Evolutionary conservation across 306 rosid genomes (phyloP), one percentile per base, ranked within the genome.

Genomic region (Phaseolus lunatus): DNA sequence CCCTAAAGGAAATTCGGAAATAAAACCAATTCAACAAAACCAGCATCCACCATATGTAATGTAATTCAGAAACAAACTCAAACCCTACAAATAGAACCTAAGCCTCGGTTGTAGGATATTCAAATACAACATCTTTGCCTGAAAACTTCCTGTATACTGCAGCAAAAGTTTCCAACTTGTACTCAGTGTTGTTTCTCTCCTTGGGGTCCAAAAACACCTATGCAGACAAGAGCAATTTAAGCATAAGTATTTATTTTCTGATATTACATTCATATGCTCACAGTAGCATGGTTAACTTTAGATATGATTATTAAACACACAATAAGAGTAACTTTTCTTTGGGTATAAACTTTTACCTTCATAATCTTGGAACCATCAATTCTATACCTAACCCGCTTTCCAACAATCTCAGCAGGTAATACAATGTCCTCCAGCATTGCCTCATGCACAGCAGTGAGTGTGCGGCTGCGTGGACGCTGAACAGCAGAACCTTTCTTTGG

Each of bases 401-500:
- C 98, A 66, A 87, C 93, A 86, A 91, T 93, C 85, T 93, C 98
- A 74, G 98, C 98, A 56, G 98, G 98, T 56, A 88, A 78, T 5
- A 93, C 98, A 70, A 93, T 48, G 83, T 93, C 98, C 82, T 93
- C 98, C 18, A 93, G 79, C 85, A 91, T 86, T 72, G 98, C 96
- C 75, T 93, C 98, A 3, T 93, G 98, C 19, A 93, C 98, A 80
- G 98, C 82, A 26, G 98, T 93, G 27, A 93, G 93, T 5, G 98
- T 93, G 0, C 98, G 92, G 84, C 67, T 88, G 35, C 96, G 98
- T 5, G 98, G 98, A 27, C 98, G 91, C 56, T 88, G 92, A 20
- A 70, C 90, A 29, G 98, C 98, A 5, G 96, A 89, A 19, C 98
- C 98, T 48, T 93, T 93, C 91, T 91, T 91, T 52, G 98, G 96